Conservation (phyloP, 345 rosid genomes). For the Sonneratia caseolaris region DNA sequence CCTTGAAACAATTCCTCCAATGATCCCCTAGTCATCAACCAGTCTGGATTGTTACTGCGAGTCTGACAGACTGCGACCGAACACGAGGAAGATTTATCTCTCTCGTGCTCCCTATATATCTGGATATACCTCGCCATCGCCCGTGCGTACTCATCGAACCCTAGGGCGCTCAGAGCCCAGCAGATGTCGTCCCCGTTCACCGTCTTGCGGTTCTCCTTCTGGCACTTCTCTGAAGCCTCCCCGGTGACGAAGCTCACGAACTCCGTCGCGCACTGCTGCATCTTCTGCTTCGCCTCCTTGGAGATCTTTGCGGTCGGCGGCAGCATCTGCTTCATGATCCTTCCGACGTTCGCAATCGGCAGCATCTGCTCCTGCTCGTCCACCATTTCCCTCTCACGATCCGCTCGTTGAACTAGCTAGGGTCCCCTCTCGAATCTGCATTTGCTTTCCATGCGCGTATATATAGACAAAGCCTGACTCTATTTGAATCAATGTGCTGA, state of each 20-base stretch:
- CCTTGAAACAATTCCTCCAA: not conserved
- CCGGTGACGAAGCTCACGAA: slow-evolving; percentile 73
- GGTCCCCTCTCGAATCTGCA: not conserved
- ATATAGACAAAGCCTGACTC: no score
- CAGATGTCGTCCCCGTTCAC: slow-evolving; percentile 78
- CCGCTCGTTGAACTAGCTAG: not conserved
- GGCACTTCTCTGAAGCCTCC: slow-evolving; percentile 83
- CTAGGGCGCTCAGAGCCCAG: slow-evolving; percentile 69
- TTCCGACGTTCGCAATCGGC: slow-evolving; percentile 73
- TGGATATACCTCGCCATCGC: slow-evolving; percentile 53
- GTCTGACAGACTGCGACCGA: slow-evolving; percentile 5
- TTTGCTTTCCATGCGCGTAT: not conserved
- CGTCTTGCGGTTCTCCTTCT: slow-evolving; percentile 80
- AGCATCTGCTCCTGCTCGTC: slow-evolving; percentile 54
- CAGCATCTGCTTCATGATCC: slow-evolving; percentile 65
- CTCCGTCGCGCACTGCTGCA: slow-evolving; percentile 82
- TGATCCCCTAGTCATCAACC: not conserved
- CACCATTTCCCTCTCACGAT: slow-evolving; percentile 18
- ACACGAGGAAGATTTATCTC: slow-evolving; percentile 27
- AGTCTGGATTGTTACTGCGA: not conserved
- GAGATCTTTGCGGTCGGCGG: slow-evolving; percentile 77
- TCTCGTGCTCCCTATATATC: slow-evolving; percentile 53
- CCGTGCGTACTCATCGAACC: slow-evolving; percentile 63
- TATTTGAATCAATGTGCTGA: no score
- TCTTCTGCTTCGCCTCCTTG: slow-evolving; percentile 67